Evolutionary conservation across 169 alveolate genomes (phyloP), one percentile per base, ranked within the genome.

Genomic region (Plasmodium adleri): DNA sequence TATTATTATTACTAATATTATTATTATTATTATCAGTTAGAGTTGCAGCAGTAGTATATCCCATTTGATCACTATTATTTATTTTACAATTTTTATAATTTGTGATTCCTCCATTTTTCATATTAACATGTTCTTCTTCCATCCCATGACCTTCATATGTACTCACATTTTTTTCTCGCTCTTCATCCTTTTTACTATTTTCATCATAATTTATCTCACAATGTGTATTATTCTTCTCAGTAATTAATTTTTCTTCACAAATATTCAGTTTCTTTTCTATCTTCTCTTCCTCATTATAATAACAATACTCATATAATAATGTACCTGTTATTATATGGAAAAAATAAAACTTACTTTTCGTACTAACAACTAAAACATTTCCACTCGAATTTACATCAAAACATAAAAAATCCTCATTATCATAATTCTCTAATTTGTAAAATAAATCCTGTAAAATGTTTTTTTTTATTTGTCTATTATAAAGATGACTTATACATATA

Each of bases 301-400:
- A 80, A n/a, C 45, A 17, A 66, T 67, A 72, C 32, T 80, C 78
- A 39, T 67, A 10, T 54, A 80, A 63, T 68, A 80, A 67, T 10
- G 90, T 80, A 8, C 90, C 90, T n/a, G 90, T 39, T 56, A 80
- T 39, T 22, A 80, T 56, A 15, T 80, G 59, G 58, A 80, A 80
- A 67, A 80, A 80, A 50, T 80, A 80, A 67, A 80, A 71, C 20
- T 62, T 52, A 5, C 74, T 80, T 68, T 80, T 80, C 26, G 90
- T 26, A 24, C 78, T 39, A 24, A 74, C 90, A 43, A 80, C 90
- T 43, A 80, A 47, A 15, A 80, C 59, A 52, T 43, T 68, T 47
- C 90, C 90, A 60, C 90, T 52, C 43, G 73, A 13, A 62, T 80
- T 80, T 54, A 80, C 83, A 71, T 80, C 90, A 49, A 80, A 80